Base-by-base conservation (phyloP, 768 basidiomycete genomes). In the Basidioascus undulatus region DNA sequence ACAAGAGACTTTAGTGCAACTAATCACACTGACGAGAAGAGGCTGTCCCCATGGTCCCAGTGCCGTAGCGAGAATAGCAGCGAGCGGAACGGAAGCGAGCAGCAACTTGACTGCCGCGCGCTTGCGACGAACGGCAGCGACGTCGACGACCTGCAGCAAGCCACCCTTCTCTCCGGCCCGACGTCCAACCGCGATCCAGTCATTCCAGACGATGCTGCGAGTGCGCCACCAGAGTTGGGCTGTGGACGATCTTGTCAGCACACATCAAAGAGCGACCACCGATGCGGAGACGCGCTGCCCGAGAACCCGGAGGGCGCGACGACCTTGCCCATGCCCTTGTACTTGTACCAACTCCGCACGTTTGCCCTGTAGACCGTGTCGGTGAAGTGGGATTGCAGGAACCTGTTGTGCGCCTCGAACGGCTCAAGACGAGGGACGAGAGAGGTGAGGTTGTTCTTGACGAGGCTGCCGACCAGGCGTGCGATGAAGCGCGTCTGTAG, bases 291-390 rank as follows among this genome's bases (percentile, higher is more conserved):
- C 47, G 11, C n/a, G 44, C 47, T 45, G 0, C 37, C 47, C 11
- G 37, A 23, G 36, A 40, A 44, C 3, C 44, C 44, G 0, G 44
- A 42, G 2, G 47, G 47, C 5, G 47, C 47, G 28, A 45, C 42
- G 20, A 48, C 32, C 21, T 44, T 43, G 23, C 37, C 40, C n/a
- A 40, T 41, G 1, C 13, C 18, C 3, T 35, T 32, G 25, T 45
- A 41, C 11, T 44, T 43, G 35, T 48, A 48, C 47, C 47, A 45
- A 9, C 20, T 31, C 1, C 30, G n/a, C 1, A 42, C 45, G 39
- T 44, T 45, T 3, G 13, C 16, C 0, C 32, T 16, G 1, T 15
- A 16, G 3, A 39, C 44, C 10, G 45, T 32, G 4, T 23, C 23
- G 3, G 44, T 20, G 5, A 48, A 31, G 0, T 44, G 42, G 1